Percentiles rank a stretch among this genome's conserved stretches.
These are phyloP conservation scores for Suillus clintonianus DNA, from an alignment of 768 basidiomycete genomes.

Conservation along the genomic window DNA sequence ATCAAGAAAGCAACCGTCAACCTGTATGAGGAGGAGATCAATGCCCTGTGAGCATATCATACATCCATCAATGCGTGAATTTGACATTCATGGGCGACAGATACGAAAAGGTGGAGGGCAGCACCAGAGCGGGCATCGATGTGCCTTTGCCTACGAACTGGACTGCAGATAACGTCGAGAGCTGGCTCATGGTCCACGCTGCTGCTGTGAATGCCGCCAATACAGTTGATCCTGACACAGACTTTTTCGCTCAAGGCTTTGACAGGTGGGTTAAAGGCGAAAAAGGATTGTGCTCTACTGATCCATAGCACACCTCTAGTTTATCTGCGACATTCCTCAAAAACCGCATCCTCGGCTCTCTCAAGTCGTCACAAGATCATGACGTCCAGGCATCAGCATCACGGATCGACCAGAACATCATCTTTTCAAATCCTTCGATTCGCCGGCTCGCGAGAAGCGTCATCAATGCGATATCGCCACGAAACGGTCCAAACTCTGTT, in stretches of 20 bases:
- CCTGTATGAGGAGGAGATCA: constrained; percentile 47
- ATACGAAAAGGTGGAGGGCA: constrained; percentile 29
- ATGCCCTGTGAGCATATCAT: constrained; percentile 37
- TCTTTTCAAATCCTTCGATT: constrained; percentile 47
- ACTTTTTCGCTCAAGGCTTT: constrained; percentile 37
- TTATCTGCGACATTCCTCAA: constrained; percentile 41
- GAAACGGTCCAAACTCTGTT: background rate
- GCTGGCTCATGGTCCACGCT: constrained; percentile 29
- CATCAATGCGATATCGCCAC: constrained; percentile 1
- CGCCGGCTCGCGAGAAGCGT: constrained; percentile 32
- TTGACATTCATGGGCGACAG: constrained; percentile 13
- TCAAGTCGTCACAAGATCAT: constrained; percentile 17
- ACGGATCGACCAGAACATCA: constrained; percentile 36
- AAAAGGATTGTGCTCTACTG: background rate
- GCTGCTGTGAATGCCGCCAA: constrained; percentile 13
- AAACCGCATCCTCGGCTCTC: constrained; percentile 37
- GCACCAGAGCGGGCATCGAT: constrained; percentile 19
- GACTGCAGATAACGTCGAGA: constrained; percentile 19
- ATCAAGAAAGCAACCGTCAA: constrained; percentile 40
- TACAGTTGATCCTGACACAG: constrained; percentile 8
- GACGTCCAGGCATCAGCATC: constrained; percentile 14
- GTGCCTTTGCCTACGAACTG: constrained; percentile 26
- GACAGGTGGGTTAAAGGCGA: constrained; percentile 29
- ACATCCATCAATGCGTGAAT: background rate
- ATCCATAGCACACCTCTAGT: constrained; percentile 16